phyloP scores from a whole-genome alignment of 78 protist genomes.

The slime mould (Dictyostelium discoideum) region dicty_2.7 NC_007091.3:887501-888000 shows the following conservation, averaged over 20 bases:
- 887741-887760: constrained; percentile 47
- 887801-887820: constrained; percentile 90
- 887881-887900: too few species aligned
- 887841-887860: constrained; percentile 53
- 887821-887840: constrained; percentile 83
- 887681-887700: constrained; percentile 63
- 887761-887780: constrained; percentile 54
- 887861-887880: too few species aligned
- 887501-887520: constrained; percentile 90
- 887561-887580: constrained; percentile 77
- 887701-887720: constrained; percentile 88
- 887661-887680: constrained; percentile 52
- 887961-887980: constrained; percentile 84
- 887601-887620: constrained; percentile 86
- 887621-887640: constrained; percentile 87
- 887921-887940: background rate
- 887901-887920: background rate
- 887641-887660: constrained; percentile 49
- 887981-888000: constrained; percentile 84
- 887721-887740: constrained; percentile 51
- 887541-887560: constrained; percentile 92
- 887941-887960: constrained; percentile 87
- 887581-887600: constrained; percentile 84
- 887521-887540: constrained; percentile 67
- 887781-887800: constrained; percentile 73